These are phyloP conservation scores for Salvia hispanica DNA, from an alignment of 257 asterid species.

Conservation along the genomic window DNA sequence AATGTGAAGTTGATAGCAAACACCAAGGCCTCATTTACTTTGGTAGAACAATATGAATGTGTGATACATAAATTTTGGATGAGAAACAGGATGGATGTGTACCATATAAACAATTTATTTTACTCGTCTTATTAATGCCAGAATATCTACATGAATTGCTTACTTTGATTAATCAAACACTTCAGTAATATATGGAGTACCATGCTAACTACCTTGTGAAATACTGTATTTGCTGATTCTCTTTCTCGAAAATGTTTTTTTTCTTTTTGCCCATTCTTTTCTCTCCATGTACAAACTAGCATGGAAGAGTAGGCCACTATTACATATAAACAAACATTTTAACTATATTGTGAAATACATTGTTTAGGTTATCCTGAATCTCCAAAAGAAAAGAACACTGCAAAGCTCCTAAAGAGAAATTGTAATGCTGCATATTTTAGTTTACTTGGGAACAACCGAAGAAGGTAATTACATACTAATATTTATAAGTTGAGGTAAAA, in stretches of 20 bases:
- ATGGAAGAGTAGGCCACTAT: neutral
- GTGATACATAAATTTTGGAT: neutral
- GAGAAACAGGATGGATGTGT: neutral
- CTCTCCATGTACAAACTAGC: neutral
- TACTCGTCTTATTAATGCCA: neutral
- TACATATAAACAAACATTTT: neutral
- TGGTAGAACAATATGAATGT: neutral
- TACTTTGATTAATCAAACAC: neutral
- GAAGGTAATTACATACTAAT: neutral
- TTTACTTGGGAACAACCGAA: neutral
- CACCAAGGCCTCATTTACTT: neutral
- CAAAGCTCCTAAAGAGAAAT: conserved; percentile 1
- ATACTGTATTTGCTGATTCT: neutral
- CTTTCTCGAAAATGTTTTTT: neutral
- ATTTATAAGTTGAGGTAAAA: neutral
- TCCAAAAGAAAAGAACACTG: neutral
- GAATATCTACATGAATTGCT: neutral
- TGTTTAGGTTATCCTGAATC: neutral
- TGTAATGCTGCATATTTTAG: neutral
- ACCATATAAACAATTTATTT: neutral
- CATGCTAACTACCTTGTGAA: neutral
- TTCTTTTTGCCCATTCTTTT: neutral
- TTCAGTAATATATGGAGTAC: neutral
- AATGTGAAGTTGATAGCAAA: neutral
- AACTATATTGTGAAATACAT: conserved; percentile 1